Evolutionary conservation across 2,329 filamentous ascomycete genomes (phyloP).

Genomic region (Pyrenochaeta sp.): DNA sequence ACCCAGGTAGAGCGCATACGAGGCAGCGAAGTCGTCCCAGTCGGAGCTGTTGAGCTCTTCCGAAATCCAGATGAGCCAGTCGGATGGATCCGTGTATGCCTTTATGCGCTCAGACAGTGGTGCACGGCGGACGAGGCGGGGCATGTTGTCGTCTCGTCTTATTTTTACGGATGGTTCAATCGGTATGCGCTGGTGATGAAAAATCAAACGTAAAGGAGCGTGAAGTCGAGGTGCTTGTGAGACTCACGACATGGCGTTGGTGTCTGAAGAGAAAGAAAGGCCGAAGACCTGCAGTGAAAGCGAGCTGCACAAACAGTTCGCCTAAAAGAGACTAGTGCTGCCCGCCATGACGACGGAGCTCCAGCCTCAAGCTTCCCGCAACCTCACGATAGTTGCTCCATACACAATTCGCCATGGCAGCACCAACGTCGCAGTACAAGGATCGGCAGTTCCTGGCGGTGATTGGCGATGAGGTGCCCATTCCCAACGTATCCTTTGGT

Average conservation of each 20-base stretch:
- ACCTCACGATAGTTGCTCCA: conserved; percentile 27
- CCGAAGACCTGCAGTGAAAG: conserved; percentile 14
- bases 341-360: conserved; percentile 38
- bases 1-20: conserved; percentile 79
- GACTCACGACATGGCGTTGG: conserved; percentile 35
- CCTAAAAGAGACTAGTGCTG: conserved; percentile 29
- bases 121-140: conserved; percentile 81
- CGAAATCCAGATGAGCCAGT: conserved; percentile 88
- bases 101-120: conserved; percentile 83
- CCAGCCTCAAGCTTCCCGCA: conserved; percentile 21
- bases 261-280: conserved; percentile 15
- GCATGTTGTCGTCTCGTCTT: conserved; percentile 59
- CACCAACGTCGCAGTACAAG: conserved; percentile 67
- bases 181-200: neutral
- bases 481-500: neutral
- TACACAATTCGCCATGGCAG: conserved; percentile 61
- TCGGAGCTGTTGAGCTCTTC: conserved; percentile 92
- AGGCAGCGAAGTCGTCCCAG: conserved; percentile 80
- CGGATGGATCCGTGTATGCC: conserved; percentile 82
- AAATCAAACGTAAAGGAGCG: neutral
- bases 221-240: neutral
- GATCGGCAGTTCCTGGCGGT: conserved; percentile 97
- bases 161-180: neutral
- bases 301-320: conserved; percentile 26
- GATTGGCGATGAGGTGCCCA: conserved; percentile 88